Percentiles rank a stretch among this genome's conserved stretches.
Evolutionary conservation across 2,329 filamentous ascomycete species (phyloP).

Genomic region (Cladobotryum mycophilum): DNA sequence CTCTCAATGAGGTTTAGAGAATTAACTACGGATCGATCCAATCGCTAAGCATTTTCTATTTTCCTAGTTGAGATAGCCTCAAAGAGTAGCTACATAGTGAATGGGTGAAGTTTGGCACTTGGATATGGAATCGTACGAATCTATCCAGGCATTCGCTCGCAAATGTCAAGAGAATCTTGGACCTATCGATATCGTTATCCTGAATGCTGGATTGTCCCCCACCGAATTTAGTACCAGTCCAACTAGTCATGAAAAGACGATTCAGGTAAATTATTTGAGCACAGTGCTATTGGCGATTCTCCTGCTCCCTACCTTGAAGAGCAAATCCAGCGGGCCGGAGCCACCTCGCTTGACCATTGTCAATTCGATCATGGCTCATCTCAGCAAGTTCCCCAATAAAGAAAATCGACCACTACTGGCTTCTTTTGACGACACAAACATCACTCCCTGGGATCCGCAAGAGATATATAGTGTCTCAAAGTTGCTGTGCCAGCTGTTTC

Average conservation of each 20-base stretch:
- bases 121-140: slow-evolving; percentile 15
- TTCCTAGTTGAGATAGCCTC: too few species aligned
- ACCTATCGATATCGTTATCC: slow-evolving; percentile 22
- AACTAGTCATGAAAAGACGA: slow-evolving; percentile 24
- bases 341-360: slow-evolving; percentile 23
- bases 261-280: slow-evolving; percentile 29
- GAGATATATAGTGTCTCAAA: slow-evolving; percentile 27
- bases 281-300: slow-evolving; percentile 24
- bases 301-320: not conserved
- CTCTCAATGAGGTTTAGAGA: too few species aligned
- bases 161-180: slow-evolving; percentile 13
- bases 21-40: too few species aligned
- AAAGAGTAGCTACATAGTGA: too few species aligned
- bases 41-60: too few species aligned
- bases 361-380: slow-evolving; percentile 22
- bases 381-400: slow-evolving; percentile 21
- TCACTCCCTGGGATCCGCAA: slow-evolving; percentile 15
- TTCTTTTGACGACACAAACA: slow-evolving; percentile 21
- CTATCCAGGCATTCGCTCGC: slow-evolving; percentile 15
- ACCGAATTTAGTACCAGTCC: slow-evolving; percentile 13
- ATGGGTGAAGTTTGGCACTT: too few species aligned
- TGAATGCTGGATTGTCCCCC: slow-evolving; percentile 28
- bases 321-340: slow-evolving; percentile 2
- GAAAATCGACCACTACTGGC: slow-evolving; percentile 20
- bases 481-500: slow-evolving; percentile 27